These are phyloP conservation scores for Phytomonas francai DNA, from an alignment of 208 protist genomes.

Conservation along the genomic window DNA sequence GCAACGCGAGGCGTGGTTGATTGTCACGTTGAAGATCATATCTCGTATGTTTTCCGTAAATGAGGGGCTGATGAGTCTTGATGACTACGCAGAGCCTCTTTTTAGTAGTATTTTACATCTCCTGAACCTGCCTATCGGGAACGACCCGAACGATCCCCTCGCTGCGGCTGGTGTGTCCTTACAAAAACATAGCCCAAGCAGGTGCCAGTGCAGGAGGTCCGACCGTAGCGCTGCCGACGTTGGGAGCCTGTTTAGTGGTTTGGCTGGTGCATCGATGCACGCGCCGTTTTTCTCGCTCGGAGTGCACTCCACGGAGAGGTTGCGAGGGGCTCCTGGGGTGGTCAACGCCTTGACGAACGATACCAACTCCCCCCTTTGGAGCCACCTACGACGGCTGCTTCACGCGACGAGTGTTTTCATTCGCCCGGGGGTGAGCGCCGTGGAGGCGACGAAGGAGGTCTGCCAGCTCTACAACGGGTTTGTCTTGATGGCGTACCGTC, in stretches of 20 bases:
- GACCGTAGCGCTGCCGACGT: not conserved
- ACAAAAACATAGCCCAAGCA: not conserved
- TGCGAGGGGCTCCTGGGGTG: not conserved
- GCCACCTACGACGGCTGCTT: conserved; percentile 69
- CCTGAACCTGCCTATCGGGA: conserved; percentile 32
- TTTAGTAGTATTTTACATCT: conserved; percentile 44
- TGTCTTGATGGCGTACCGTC: conserved; percentile 18
- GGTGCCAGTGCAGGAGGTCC: not conserved
- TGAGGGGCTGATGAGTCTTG: conserved; percentile 35
- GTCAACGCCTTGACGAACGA: conserved; percentile 19
- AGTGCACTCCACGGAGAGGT: too few relatives aligned
- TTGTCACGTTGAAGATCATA: too few relatives aligned
- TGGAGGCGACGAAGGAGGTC: conserved; percentile 19
- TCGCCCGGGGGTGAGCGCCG: conserved; percentile 25
- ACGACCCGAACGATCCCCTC: not conserved
- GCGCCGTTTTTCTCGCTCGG: too few relatives aligned
- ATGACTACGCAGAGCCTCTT: conserved; percentile 59
- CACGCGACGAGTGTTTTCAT: conserved; percentile 63
- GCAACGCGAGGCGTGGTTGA: too few relatives aligned
- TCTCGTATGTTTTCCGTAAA: conserved; percentile 1
- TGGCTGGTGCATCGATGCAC: not conserved
- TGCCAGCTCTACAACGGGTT: conserved; percentile 33
- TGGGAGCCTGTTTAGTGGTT: not conserved
- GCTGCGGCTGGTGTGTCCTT: too few relatives aligned
- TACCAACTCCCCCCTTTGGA: conserved; percentile 51